phyloP scores from a whole-genome alignment of 106 monocot species.

The Dioscorea zingiberensis region DNA sequence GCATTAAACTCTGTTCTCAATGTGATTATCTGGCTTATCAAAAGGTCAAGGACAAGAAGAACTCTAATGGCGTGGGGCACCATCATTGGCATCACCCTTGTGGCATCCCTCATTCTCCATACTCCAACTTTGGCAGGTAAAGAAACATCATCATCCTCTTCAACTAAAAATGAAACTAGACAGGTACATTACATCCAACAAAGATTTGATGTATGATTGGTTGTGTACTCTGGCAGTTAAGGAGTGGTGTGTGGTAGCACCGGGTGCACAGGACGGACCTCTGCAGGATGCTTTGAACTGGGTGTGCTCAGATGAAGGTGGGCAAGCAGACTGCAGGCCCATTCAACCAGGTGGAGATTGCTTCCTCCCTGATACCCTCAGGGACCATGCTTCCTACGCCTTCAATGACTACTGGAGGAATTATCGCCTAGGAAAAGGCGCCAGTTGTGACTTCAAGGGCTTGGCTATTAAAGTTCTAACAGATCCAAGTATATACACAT shows the following conservation, averaged over 20 bases:
- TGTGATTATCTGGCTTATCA: too few relatives aligned
- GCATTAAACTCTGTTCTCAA: too few relatives aligned
- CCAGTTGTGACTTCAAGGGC: conserved; percentile 66
- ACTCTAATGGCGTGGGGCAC: too few relatives aligned
- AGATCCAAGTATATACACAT: conserved; percentile 55
- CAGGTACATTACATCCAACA: too few relatives aligned
- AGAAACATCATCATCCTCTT: too few relatives aligned
- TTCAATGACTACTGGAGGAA: conserved; percentile 96
- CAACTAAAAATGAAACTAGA: too few relatives aligned
- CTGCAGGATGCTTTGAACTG: conserved; percentile 78
- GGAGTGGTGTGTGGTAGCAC: conserved; percentile 86
- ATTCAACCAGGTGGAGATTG: conserved; percentile 56
- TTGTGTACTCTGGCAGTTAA: background rate
- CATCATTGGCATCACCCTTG: too few relatives aligned
- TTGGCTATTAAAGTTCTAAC: conserved; percentile 73
- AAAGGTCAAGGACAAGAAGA: too few relatives aligned
- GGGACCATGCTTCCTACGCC: conserved; percentile 77
- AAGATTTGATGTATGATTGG: too few relatives aligned
- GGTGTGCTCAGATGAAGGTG: conserved; percentile 55
- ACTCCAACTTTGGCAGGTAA: too few relatives aligned
- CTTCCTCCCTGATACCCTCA: conserved; percentile 68
- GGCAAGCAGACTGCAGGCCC: conserved; percentile 66
- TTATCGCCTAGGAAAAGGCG: conserved; percentile 58
- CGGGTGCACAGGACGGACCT: conserved; percentile 52
- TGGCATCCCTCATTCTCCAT: too few relatives aligned